These are phyloP conservation scores for Jackrogersella minutella DNA, from an alignment of 495 filamentous ascomycete species.

Conservation along the genomic window DNA sequence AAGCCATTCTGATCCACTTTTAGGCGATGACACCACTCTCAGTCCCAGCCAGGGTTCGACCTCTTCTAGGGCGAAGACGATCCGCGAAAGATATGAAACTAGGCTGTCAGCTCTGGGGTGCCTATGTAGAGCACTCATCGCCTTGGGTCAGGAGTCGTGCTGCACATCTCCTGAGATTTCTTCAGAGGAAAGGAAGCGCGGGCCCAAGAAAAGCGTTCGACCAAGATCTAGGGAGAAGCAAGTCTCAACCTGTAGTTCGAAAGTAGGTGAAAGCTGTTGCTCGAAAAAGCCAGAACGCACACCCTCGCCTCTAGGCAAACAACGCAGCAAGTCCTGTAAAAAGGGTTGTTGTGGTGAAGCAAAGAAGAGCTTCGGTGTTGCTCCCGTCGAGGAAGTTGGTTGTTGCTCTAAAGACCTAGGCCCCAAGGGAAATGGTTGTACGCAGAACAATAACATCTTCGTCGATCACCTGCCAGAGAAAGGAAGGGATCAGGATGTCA, in stretches of 20 bases:
- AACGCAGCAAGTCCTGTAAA: conserved; percentile 18
- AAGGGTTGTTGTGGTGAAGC: conserved; percentile 36
- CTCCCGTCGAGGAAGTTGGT: background rate
- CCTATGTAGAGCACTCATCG: conserved; percentile 62
- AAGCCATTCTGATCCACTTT: conserved; percentile 25
- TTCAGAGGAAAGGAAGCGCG: conserved; percentile 38
- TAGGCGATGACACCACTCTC: conserved; percentile 24
- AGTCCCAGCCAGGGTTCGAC: conserved; percentile 41
- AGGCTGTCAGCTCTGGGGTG: conserved; percentile 60
- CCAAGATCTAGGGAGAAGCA: conserved; percentile 17
- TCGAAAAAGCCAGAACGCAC: conserved; percentile 9
- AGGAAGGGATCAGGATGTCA: conserved; percentile 15
- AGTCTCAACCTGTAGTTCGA: conserved; percentile 4
- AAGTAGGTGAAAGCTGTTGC: conserved; percentile 10
- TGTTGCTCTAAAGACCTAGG: conserved; percentile 11
- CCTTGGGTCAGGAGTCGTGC: conserved; percentile 62
- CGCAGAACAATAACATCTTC: background rate
- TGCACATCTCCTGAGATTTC: conserved; percentile 45
- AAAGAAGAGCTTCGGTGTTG: background rate
- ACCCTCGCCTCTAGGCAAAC: background rate
- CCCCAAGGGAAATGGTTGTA: conserved; percentile 5
- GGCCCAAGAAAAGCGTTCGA: conserved; percentile 24
- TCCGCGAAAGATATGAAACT: conserved; percentile 48
- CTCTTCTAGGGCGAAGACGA: conserved; percentile 42
- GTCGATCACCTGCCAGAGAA: conserved; percentile 4